phyloP scores from a whole-genome alignment of 2,329 filamentous ascomycete genomes.

The Fusarium sp. region DNA sequence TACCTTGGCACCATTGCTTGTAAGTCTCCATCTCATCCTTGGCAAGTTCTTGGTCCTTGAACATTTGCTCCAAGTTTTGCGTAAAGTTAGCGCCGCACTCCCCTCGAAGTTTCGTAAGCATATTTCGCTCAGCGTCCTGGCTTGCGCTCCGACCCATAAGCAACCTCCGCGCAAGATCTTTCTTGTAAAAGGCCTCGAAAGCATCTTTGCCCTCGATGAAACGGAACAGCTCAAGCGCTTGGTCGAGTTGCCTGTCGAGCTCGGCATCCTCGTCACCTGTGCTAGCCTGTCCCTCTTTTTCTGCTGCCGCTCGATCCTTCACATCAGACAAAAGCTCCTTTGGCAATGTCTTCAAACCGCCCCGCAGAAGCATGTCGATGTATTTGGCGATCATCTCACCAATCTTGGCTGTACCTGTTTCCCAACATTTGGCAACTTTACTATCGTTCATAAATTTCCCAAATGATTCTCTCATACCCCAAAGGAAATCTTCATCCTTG shows the following conservation, averaged over 20 bases:
- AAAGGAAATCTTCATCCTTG: slow-evolving; percentile 80
- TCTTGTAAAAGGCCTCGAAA: slow-evolving; percentile 99
- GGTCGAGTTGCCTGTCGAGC: slow-evolving; percentile 90
- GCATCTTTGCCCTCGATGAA: slow-evolving; percentile 98
- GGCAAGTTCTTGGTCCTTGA: slow-evolving; percentile 95
- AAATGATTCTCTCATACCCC: slow-evolving; percentile 87
- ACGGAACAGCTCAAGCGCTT: slow-evolving; percentile 92
- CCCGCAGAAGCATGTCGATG: slow-evolving; percentile 88
- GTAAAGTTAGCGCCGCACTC: slow-evolving; percentile 97
- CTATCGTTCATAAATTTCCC: slow-evolving; percentile 93
- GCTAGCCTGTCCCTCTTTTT: slow-evolving; percentile 73
- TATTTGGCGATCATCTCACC: slow-evolving; percentile 99
- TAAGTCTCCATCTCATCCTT: slow-evolving; percentile 95
- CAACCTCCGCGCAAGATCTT: slow-evolving; percentile 88
- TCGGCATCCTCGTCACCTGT: slow-evolving; percentile 91
- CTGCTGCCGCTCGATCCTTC: slow-evolving; percentile 69
- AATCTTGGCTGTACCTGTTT: slow-evolving; percentile 89
- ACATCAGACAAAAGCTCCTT: slow-evolving; percentile 73
- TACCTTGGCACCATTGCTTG: slow-evolving; percentile 74
- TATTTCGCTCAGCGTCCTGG: slow-evolving; percentile 94
- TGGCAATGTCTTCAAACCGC: slow-evolving; percentile 87
- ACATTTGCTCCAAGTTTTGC: slow-evolving; percentile 98
- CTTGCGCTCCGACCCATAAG: slow-evolving; percentile 94
- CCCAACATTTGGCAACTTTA: slow-evolving; percentile 78
- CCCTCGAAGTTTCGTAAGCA: slow-evolving; percentile 90